These are phyloP conservation scores for Penicillium turbatum DNA, from an alignment of 495 filamentous ascomycete genomes.

Conservation along the genomic window DNA sequence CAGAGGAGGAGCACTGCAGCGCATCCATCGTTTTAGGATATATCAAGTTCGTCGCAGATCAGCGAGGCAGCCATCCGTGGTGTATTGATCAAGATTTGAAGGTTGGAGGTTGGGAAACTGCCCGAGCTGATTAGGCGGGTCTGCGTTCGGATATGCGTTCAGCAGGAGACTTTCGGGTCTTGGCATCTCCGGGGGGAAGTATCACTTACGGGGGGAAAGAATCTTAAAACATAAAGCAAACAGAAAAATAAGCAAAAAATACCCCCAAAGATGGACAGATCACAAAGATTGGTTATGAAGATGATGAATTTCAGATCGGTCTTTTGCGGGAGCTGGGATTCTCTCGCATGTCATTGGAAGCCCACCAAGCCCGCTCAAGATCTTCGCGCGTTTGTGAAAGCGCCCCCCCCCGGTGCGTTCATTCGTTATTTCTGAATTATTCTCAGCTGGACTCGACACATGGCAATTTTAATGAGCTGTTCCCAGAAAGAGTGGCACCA, in stretches of 20 bases:
- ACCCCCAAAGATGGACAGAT: conserved; percentile 8
- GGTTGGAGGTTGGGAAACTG: background rate
- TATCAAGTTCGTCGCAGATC: conserved; percentile 11
- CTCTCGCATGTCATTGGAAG: conserved; percentile 1
- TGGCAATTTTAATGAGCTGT: background rate
- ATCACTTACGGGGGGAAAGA: background rate
- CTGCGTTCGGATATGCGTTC: conserved; percentile 2
- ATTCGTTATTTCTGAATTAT: background rate
- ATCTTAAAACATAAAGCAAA: background rate
- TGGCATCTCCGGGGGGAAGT: background rate
- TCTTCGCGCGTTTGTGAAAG: conserved; percentile 2
- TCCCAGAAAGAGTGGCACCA: background rate
- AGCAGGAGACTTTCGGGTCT: background rate
- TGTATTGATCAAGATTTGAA: background rate
- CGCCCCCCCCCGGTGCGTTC: background rate
- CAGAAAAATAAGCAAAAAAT: background rate
- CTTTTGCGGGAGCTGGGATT: background rate
- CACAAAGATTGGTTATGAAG: conserved; percentile 4
- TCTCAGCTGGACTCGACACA: conserved; percentile 10
- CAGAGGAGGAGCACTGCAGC: conserved; percentile 28
- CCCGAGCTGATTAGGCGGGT: background rate
- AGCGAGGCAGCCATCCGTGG: conserved; percentile 10
- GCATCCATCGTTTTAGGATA: conserved; percentile 37
- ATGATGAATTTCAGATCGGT: background rate
- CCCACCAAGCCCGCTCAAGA: background rate